A percentile compares a stretch with the other conserved stretches of the same genome.
Conservation (phyloP, 2,329 filamentous ascomycete genomes). For the Phyllachora maydis region DNA sequence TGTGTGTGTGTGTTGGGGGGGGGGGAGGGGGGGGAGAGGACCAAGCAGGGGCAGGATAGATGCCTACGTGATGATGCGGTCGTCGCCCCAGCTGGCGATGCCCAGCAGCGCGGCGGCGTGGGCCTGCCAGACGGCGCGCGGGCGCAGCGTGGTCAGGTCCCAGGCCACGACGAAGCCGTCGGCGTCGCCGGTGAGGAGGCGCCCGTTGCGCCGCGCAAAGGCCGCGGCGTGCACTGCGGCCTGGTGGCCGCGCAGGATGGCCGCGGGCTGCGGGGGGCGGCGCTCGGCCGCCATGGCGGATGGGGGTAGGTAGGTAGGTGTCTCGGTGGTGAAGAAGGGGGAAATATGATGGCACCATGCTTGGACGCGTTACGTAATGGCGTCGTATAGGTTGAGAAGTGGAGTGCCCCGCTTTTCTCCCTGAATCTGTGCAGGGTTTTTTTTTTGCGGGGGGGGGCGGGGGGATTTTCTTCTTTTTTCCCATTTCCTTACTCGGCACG, state of each 20-base stretch:
- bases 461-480: too few relatives aligned
- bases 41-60: constrained; percentile 2
- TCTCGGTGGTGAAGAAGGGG: too few relatives aligned
- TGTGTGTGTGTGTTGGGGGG: too few relatives aligned
- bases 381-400: too few relatives aligned
- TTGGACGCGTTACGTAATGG: too few relatives aligned
- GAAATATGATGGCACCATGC: too few relatives aligned
- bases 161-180: constrained; percentile 79
- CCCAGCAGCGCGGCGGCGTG: constrained; percentile 63
- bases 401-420: too few relatives aligned
- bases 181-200: constrained; percentile 70
- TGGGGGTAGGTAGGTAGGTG: too few relatives aligned
- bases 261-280: constrained; percentile 30
- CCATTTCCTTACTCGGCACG: too few relatives aligned
- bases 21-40: too few relatives aligned
- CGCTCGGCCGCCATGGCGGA: too few relatives aligned
- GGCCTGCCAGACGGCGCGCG: constrained; percentile 69
- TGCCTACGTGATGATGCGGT: constrained; percentile 66
- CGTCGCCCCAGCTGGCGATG: constrained; percentile 47
- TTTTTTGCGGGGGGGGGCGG: constrained; percentile 3
- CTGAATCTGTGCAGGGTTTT: too few relatives aligned
- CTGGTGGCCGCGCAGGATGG: constrained; percentile 68
- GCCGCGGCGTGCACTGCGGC: constrained; percentile 57
- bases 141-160: constrained; percentile 64
- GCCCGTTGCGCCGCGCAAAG: constrained; percentile 53